phyloP scores from a whole-genome alignment of 2,329 filamentous ascomycete genomes.

The Celoporthe dispersa region DNA sequence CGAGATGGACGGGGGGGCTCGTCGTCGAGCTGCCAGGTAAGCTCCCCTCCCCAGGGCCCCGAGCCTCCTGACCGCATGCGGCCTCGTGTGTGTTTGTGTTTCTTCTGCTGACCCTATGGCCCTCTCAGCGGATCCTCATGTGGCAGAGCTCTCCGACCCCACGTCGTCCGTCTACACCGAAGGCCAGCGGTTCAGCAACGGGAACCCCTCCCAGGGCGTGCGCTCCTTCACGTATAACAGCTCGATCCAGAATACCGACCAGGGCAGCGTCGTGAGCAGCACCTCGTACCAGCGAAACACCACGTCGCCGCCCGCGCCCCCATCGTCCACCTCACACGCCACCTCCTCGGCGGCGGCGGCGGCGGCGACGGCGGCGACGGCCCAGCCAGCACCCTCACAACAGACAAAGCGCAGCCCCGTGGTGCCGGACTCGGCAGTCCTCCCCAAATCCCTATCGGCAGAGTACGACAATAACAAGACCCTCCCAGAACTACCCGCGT shows the following conservation, averaged over 20 bases:
- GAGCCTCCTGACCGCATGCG: background rate
- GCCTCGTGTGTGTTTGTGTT: background rate
- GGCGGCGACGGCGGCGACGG: too few species aligned
- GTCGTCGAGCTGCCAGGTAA: slow-evolving; percentile 55
- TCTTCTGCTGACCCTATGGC: slow-evolving; percentile 9
- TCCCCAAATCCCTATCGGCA: slow-evolving; percentile 28
- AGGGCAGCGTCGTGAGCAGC: slow-evolving; percentile 38
- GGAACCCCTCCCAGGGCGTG: slow-evolving; percentile 36
- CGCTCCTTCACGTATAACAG: slow-evolving; percentile 36
- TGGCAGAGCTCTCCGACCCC: slow-evolving; percentile 49
- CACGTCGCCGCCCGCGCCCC: slow-evolving; percentile 13
- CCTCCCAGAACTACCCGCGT: slow-evolving; percentile 16
- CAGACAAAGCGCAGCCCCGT: background rate
- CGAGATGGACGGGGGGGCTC: slow-evolving; percentile 49
- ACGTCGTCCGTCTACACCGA: slow-evolving; percentile 47
- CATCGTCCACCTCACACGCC: slow-evolving; percentile 21
- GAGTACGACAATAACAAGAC: slow-evolving; percentile 17
- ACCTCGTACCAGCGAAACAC: slow-evolving; percentile 30
- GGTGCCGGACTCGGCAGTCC: slow-evolving; percentile 24
- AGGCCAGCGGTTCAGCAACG: slow-evolving; percentile 34
- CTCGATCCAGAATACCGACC: slow-evolving; percentile 36
- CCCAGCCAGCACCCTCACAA: background rate
- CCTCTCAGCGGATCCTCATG: slow-evolving; percentile 46
- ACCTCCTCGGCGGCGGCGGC: slow-evolving; percentile 5
- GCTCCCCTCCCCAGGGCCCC: slow-evolving; percentile 32